Evolutionary conservation across 2,329 filamentous ascomycete genomes (phyloP).

Genomic region (Scopulariopsis brevicaulis): DNA sequence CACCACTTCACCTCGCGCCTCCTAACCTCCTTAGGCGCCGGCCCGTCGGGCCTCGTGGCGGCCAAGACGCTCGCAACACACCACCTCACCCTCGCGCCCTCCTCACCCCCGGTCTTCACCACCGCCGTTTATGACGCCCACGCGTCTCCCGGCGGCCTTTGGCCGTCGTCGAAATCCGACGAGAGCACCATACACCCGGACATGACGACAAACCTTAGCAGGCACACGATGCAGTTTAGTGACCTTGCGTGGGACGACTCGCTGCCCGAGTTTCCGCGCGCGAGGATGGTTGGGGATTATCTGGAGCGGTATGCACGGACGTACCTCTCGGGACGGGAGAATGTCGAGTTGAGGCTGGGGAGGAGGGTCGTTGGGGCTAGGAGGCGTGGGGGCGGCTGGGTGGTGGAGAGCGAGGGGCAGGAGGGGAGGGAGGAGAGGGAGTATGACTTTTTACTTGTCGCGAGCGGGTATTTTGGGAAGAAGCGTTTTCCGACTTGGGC

Average conservation of each 20-base stretch:
- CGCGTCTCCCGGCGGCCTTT: slow-evolving; percentile 62
- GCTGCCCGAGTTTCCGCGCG: slow-evolving; percentile 57
- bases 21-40: not conserved
- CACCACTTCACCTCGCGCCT: not conserved
- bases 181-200: slow-evolving; percentile 49
- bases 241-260: slow-evolving; percentile 59
- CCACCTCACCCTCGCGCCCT: not conserved
- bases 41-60: slow-evolving; percentile 1
- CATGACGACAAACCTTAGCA: slow-evolving; percentile 65
- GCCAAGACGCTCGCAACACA: slow-evolving; percentile 1
- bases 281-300: slow-evolving; percentile 68
- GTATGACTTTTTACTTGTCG: slow-evolving; percentile 64
- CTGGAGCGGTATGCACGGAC: slow-evolving; percentile 50
- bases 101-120: slow-evolving; percentile 32
- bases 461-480: slow-evolving; percentile 66
- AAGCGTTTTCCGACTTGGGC: slow-evolving; percentile 11
- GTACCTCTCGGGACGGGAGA: slow-evolving; percentile 34
- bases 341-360: slow-evolving; percentile 35
- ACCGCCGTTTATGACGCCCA: slow-evolving; percentile 62
- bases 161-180: slow-evolving; percentile 46
- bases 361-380: slow-evolving; percentile 31
- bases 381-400: slow-evolving; percentile 24
- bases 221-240: slow-evolving; percentile 61
- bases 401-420: slow-evolving; percentile 19
- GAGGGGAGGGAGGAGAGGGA: slow-evolving; percentile 21